Percentiles rank a stretch among this genome's conserved stretches.
phyloP scores from a whole-genome alignment of 2,329 filamentous ascomycete genomes.

The Ilyonectria sp. region DNA sequence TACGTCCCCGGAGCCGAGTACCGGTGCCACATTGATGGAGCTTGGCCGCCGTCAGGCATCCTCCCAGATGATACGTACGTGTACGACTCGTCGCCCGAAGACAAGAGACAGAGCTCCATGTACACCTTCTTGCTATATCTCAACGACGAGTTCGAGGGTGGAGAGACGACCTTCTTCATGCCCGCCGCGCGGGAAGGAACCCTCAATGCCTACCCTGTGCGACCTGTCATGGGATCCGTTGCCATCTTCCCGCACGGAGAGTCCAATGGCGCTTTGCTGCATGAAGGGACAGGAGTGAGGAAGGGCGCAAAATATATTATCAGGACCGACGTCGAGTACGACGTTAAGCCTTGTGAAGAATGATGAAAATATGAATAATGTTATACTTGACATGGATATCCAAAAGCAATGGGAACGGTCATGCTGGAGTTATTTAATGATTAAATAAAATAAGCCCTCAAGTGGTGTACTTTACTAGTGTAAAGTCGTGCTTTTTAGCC shows the following conservation, averaged over 20 bases:
- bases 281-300: conserved; percentile 80
- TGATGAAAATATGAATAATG: not conserved
- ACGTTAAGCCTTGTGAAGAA: conserved; percentile 61
- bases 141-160: conserved; percentile 80
- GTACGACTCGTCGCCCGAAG: conserved; percentile 75
- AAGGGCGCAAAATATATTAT: conserved; percentile 79
- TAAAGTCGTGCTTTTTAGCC: too few relatives aligned
- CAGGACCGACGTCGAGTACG: conserved; percentile 79
- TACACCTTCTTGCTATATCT: conserved; percentile 80
- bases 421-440: not conserved
- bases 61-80: conserved; percentile 71
- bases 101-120: conserved; percentile 74
- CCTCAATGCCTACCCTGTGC: conserved; percentile 78
- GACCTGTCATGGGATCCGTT: conserved; percentile 77
- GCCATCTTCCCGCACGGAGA: conserved; percentile 81
- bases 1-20: conserved; percentile 83
- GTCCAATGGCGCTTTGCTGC: conserved; percentile 74
- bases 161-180: conserved; percentile 80
- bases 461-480: too few relatives aligned
- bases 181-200: conserved; percentile 75
- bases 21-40: conserved; percentile 79
- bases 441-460: not conserved
- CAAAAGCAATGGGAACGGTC: not conserved
- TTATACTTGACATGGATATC: too few relatives aligned
- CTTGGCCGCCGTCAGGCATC: conserved; percentile 80